These are phyloP conservation scores for Sporothrix phasma DNA, from an alignment of 2,329 filamentous ascomycete species.

Conservation along the genomic window DNA sequence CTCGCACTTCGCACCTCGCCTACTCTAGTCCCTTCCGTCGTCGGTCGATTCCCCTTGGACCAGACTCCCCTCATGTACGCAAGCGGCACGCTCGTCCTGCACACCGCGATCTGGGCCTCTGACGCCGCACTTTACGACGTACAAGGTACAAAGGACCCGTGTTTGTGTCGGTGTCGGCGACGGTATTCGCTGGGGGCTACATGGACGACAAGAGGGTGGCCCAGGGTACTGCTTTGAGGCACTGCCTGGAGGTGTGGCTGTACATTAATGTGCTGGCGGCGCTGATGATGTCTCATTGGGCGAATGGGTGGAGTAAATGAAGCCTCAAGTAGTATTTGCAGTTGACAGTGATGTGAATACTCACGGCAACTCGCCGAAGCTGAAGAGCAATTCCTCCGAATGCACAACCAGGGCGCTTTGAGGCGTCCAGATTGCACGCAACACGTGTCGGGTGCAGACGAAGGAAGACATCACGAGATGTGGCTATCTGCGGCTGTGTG, in stretches of 20 bases:
- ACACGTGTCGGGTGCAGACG: not conserved
- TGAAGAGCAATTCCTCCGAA: not conserved
- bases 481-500: not conserved
- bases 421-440: not conserved
- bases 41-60: not conserved
- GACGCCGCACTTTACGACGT: not conserved
- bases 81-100: slow-evolving; percentile 8
- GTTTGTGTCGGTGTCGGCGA: not conserved
- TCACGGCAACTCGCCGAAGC: too few relatives aligned
- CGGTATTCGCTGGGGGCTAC: not conserved
- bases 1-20: not conserved
- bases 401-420: not conserved
- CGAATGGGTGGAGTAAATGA: too few relatives aligned
- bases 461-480: not conserved
- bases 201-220: not conserved
- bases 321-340: too few relatives aligned
- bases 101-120: slow-evolving; percentile 4
- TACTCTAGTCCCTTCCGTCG: not conserved
- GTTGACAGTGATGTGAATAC: too few relatives aligned
- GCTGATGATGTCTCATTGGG: not conserved
- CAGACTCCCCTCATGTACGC: not conserved
- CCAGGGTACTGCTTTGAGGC: not conserved
- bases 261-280: not conserved
- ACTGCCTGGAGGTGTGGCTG: not conserved
- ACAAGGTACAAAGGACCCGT: not conserved